Base-by-base conservation (phyloP, 305 asterid genomes). In the Solanum hybrid region DNA sequence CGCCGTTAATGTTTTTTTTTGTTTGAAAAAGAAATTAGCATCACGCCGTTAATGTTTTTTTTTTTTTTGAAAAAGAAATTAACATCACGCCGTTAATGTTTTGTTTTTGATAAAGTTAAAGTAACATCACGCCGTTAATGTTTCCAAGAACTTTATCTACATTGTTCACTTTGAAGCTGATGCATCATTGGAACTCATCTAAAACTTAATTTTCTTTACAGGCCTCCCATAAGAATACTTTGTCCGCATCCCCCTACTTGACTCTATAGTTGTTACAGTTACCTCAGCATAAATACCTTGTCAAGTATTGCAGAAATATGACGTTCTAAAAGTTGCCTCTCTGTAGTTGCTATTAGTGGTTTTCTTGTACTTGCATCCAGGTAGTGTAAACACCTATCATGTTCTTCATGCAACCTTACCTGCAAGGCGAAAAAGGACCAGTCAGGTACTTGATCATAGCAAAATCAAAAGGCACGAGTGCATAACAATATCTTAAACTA, bases 321-420 rank as follows among this genome's bases (percentile, higher is more conserved):
- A 51, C 96, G 94, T 92, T 97, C 97, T 88, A 98, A 98, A 90
- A 98, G 97, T 91, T 96, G 98, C 82, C 88, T 94, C 93, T 98
- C 99, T 89, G 97, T 96, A 86, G 99, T 95, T 86, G 97, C 97
- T 90, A 98, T 94, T 41, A 98, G 90, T 88, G 98, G 98, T 92
- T 96, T 97, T 90, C 96, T 96, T 36, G 99, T 97, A 92, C 93
- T 91, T n/a, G 94, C 94, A 82, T 98, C 99, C 87, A 98, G 93
- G 94, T 96, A 98, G 89, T 93, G 95, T 88, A 98, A 91, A 92
- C 99, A 96, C 94, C 99, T 95, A 88, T 97, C 99, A 88, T 97
- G 95, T 91, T 97, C 99, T 93, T 97, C 99, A 90, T 96, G 99
- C 96, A 98, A 94, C 95, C 99, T 97, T 91, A 89, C 87, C 99